Evolutionary conservation across 371 early-diverging fungal species (phyloP).

Genomic region (Rhizopus stolonifer): DNA sequence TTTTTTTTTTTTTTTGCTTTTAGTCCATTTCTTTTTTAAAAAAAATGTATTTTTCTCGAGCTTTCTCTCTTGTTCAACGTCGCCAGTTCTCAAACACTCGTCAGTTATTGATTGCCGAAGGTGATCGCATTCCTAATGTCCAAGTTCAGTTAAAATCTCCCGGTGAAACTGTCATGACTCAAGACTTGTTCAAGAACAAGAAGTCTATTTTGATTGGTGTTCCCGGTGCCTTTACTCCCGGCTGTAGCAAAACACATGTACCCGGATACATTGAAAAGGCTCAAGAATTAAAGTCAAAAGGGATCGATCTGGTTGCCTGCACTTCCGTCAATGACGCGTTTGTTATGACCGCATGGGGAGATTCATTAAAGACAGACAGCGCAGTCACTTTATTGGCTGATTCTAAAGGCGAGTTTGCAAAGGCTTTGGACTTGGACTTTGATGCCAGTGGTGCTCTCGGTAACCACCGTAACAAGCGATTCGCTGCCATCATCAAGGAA

Average conservation of each 20-base stretch:
- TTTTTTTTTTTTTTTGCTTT: not conserved
- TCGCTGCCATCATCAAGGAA: constrained; percentile 65
- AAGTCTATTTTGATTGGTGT: constrained; percentile 58
- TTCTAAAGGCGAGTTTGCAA: constrained; percentile 60
- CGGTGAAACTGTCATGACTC: constrained; percentile 38
- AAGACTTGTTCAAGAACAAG: constrained; percentile 44
- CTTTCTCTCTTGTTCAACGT: constrained; percentile 16
- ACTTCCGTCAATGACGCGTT: constrained; percentile 72
- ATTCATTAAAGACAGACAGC: constrained; percentile 35
- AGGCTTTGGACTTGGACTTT: constrained; percentile 62
- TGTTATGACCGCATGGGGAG: constrained; percentile 76
- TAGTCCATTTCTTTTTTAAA: too few relatives aligned
- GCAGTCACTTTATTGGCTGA: constrained; percentile 65
- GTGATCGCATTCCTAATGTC: constrained; percentile 37
- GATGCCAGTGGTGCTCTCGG: constrained; percentile 67
- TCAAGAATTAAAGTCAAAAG: constrained; percentile 56
- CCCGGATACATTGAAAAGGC: constrained; percentile 68
- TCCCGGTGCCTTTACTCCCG: constrained; percentile 69
- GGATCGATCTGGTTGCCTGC: constrained; percentile 66
- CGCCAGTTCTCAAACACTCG: constrained; percentile 22
- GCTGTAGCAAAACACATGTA: constrained; percentile 65
- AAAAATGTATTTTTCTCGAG: not conserved
- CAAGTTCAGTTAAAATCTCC: constrained; percentile 47
- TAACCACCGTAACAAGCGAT: constrained; percentile 66
- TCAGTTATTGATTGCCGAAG: constrained; percentile 29